phyloP scores from a whole-genome alignment of 2,329 filamentous ascomycete species.

The Ophiosphaerella korrae region DNA sequence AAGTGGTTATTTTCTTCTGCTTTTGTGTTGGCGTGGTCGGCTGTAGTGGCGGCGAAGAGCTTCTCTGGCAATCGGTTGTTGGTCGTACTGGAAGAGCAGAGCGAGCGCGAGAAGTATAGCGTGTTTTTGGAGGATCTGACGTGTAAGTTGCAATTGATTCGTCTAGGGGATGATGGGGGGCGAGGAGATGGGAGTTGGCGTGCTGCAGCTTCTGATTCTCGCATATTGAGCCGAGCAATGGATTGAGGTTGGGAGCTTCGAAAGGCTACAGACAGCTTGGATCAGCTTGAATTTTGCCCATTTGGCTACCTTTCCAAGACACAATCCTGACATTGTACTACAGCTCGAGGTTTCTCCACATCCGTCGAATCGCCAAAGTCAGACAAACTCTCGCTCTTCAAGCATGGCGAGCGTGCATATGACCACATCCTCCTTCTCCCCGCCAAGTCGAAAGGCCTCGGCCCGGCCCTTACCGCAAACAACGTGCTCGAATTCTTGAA shows the following conservation, averaged over 20 bases:
- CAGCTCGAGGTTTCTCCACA: slow-evolving; percentile 83
- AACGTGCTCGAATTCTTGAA: slow-evolving; percentile 90
- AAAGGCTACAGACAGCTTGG: slow-evolving; percentile 15
- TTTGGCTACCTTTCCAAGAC: neutral
- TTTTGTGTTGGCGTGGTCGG: slow-evolving; percentile 68
- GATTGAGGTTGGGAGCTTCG: slow-evolving; percentile 5
- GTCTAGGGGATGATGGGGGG: neutral
- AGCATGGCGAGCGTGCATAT: slow-evolving; percentile 83
- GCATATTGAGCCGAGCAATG: neutral
- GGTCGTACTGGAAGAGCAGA: slow-evolving; percentile 81
- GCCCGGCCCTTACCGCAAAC: slow-evolving; percentile 84
- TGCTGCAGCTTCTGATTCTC: neutral
- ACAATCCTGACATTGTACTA: slow-evolving; percentile 8
- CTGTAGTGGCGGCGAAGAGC: slow-evolving; percentile 76
- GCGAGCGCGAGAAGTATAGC: slow-evolving; percentile 81
- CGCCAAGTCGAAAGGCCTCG: slow-evolving; percentile 88
- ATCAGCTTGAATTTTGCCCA: no score
- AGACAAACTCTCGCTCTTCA: slow-evolving; percentile 72
- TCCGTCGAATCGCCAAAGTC: slow-evolving; percentile 69
- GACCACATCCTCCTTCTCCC: slow-evolving; percentile 92
- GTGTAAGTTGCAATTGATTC: slow-evolving; percentile 55
- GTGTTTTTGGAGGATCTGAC: slow-evolving; percentile 77
- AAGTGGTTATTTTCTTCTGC: slow-evolving; percentile 71
- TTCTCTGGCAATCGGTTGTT: slow-evolving; percentile 79
- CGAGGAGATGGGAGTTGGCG: neutral